These are phyloP conservation scores for Meyerozyma carpophila DNA, from an alignment of 1,139 yeast genomes.

Conservation along the genomic window DNA sequence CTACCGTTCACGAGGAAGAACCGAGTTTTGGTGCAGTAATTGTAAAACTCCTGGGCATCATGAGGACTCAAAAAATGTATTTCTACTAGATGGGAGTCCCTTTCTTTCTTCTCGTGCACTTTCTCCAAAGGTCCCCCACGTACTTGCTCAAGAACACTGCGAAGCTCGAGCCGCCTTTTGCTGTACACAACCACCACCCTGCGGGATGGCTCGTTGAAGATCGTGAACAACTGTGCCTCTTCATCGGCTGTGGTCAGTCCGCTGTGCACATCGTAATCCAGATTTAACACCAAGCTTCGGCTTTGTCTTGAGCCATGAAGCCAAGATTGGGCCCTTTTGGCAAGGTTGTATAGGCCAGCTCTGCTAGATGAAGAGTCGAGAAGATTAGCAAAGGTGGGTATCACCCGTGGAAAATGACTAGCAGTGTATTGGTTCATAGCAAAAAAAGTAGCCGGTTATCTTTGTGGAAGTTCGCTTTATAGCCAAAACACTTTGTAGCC, in stretches of 20 bases:
- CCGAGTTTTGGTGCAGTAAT: slow-evolving; percentile 48
- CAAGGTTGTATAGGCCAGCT: not conserved
- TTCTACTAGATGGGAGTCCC: slow-evolving; percentile 25
- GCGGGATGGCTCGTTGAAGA: not conserved
- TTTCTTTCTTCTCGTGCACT: slow-evolving; percentile 22
- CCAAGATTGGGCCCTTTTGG: not conserved
- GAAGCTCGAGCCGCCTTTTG: not conserved
- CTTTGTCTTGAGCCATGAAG: not conserved
- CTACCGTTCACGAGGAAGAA: slow-evolving; percentile 60
- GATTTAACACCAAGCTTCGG: not conserved
- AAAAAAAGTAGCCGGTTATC: not conserved
- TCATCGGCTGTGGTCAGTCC: not conserved
- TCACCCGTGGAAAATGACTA: not conserved
- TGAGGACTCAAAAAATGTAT: slow-evolving; percentile 48
- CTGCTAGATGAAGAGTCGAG: not conserved
- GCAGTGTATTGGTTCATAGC: not conserved
- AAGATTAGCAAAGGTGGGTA: not conserved
- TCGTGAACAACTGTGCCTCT: not conserved
- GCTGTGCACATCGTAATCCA: not conserved
- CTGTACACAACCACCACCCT: not conserved
- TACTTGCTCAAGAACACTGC: slow-evolving; percentile 45
- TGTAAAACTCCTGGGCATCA: slow-evolving; percentile 53
- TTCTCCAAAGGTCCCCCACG: slow-evolving; percentile 74
- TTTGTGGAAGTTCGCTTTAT: too few relatives aligned
- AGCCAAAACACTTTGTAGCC: too few relatives aligned